A percentile compares a stretch with the other conserved stretches of the same genome.
Conservation (phyloP, 805 yeast genomes). For the Yarrowia osloensis region DNA sequence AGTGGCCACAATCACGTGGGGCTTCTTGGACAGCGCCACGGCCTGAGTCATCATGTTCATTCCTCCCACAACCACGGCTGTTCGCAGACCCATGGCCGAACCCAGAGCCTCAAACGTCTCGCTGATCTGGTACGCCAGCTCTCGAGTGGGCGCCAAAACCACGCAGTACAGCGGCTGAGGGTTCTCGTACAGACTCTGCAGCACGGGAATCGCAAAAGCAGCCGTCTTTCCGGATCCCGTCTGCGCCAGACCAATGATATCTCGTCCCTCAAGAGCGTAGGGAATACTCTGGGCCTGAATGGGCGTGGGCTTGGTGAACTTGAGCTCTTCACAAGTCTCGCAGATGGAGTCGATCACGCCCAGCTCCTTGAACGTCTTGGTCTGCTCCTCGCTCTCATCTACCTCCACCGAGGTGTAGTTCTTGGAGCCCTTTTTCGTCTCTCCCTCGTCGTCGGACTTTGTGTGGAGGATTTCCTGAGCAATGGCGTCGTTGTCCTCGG, state of each 20-base stretch:
- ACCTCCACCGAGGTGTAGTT: constrained; percentile 32
- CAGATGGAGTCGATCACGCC: constrained; percentile 51
- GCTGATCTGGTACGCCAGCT: constrained; percentile 62
- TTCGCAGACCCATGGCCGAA: constrained; percentile 84
- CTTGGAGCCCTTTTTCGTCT: constrained; percentile 1
- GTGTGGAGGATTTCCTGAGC: constrained; percentile 20
- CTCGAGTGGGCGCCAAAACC: constrained; percentile 75
- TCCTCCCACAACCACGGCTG: constrained; percentile 92
- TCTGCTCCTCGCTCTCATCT: constrained; percentile 25
- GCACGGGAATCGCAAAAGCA: constrained; percentile 94
- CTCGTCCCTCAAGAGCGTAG: constrained; percentile 84
- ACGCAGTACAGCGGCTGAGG: constrained; percentile 88
- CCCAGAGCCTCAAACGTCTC: constrained; percentile 96
- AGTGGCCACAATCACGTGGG: constrained; percentile 58
- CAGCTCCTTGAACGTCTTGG: constrained; percentile 40
- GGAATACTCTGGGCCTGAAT: constrained; percentile 92
- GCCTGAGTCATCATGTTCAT: constrained; percentile 99
- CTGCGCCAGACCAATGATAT: constrained; percentile 93
- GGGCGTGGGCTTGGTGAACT: constrained; percentile 84
- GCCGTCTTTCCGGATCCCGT: constrained; percentile 99
- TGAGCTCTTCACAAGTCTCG: constrained; percentile 74
- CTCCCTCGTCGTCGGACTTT: constrained; percentile 25
- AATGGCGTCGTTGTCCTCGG: constrained; percentile 13
- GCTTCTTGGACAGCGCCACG: constrained; percentile 87
- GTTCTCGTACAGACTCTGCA: constrained; percentile 86